Evolutionary conservation across 108 stramenopile species (phyloP), one percentile per base, ranked within the genome.

Genomic region (Fragilaria crotonensis): DNA sequence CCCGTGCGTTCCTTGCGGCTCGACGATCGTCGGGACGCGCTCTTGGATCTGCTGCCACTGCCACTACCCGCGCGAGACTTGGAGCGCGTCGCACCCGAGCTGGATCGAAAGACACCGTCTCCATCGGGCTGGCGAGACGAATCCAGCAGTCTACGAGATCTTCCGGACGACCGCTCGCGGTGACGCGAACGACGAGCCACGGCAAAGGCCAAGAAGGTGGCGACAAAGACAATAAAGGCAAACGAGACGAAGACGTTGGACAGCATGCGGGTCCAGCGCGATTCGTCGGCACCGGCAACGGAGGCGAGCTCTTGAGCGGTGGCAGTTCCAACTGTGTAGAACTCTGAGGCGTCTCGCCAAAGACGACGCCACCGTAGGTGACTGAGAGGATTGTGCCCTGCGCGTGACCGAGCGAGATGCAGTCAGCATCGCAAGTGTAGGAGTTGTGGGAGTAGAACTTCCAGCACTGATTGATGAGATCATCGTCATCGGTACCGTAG

Each of bases 381-480:
- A 91, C 63, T 21, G 48, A 53, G 9, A 81, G 55, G 20, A 87
- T 81, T 45, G 80, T 79, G 41, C 84, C 82, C 70, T 91, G 89
- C n/a, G 74, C 59, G 59, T 84, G 58, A 19, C 71, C 89, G 68
- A 75, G 58, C 21, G 89, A 71, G 45, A 91, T 70, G 45, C 89
- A 87, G 45, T 87, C 84, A 30, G 56, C 58, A 48, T 78, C 83
- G 61, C 85, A 87, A 49, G 72, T 72, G 73, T 54, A 91, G 48
- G 83, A 83, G 30, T 85, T 73, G 55, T 91, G 89, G 11, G 84
- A 85, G 47, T 84, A 83, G 52, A 91, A 91, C 75, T 91, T 91
- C 89, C 89, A 91, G 65, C 89, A 91, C 55, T 91, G 89, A 60
- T 91, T 91, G 73, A 91, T 91, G n/a, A 91, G 47, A 66, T 91